phyloP scores from a whole-genome alignment of 352 stramenopile species.

The Globisporangium uncinulatum region DNA sequence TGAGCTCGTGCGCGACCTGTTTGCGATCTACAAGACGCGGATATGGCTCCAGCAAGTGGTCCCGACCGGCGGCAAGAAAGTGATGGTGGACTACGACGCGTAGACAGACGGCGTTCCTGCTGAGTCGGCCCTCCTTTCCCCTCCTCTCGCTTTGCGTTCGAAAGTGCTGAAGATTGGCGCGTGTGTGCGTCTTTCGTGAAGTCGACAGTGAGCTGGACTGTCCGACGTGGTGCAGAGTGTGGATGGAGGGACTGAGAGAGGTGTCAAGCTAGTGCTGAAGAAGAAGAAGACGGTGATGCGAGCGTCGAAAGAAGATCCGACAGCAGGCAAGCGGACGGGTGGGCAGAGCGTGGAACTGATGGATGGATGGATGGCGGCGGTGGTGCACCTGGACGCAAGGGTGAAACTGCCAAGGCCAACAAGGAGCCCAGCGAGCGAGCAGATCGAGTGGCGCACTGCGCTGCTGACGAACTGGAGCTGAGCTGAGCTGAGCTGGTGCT shows the following conservation, averaged over 20 bases:
- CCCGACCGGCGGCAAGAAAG: slow-evolving; percentile 63
- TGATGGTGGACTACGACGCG: slow-evolving; percentile 43
- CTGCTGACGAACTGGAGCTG: too few species aligned
- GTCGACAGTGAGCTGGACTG: neutral
- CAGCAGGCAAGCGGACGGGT: neutral
- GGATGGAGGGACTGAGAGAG: neutral
- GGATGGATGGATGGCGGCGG: neutral
- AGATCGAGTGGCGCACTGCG: too few species aligned
- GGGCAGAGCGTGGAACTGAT: neutral
- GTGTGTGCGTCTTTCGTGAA: too few species aligned
- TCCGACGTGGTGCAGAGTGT: neutral
- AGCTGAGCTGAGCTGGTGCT: neutral
- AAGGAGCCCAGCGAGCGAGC: neutral
- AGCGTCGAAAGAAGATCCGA: neutral
- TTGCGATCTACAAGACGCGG: slow-evolving; percentile 98
- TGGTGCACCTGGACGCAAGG: neutral
- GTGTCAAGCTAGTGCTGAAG: neutral
- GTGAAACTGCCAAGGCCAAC: neutral
- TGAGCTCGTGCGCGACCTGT: slow-evolving; percentile 96
- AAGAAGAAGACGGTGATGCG: neutral
- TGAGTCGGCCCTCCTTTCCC: too few species aligned
- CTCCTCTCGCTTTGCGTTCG: too few species aligned
- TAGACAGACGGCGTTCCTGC: neutral
- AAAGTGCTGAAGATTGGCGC: too few species aligned
- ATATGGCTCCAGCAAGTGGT: slow-evolving; percentile 98